Evolutionary conservation across 1,284 basidiomycete species (phyloP).

Genomic region (Cutaneotrichosporon dermatis): DNA sequence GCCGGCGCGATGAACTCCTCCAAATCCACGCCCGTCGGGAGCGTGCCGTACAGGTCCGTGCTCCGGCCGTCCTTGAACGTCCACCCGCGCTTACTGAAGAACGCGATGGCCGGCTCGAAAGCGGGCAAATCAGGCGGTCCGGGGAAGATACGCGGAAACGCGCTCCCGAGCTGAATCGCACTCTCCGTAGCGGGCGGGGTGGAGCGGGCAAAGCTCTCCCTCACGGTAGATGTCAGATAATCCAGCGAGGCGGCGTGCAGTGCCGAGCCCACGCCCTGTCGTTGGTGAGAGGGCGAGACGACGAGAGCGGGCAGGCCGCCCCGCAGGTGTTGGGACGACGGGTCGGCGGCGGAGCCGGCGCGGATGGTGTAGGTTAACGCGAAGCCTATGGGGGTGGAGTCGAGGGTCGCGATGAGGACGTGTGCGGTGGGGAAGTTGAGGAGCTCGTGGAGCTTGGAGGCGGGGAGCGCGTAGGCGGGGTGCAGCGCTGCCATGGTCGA

Average conservation of each 20-base stretch:
- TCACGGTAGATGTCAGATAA: slow-evolving; percentile 10
- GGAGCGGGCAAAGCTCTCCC: slow-evolving; percentile 6
- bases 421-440: slow-evolving; percentile 9
- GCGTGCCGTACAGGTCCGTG: slow-evolving; percentile 13
- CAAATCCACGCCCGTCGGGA: slow-evolving; percentile 7
- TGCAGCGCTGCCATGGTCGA: neutral
- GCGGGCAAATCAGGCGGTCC: slow-evolving; percentile 19
- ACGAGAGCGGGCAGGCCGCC: slow-evolving; percentile 18
- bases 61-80: neutral
- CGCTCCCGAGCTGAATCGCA: slow-evolving; percentile 22
- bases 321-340: slow-evolving; percentile 15
- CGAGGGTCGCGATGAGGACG: slow-evolving; percentile 10
- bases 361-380: slow-evolving; percentile 21
- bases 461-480: slow-evolving; percentile 14
- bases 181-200: slow-evolving; percentile 5
- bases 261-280: slow-evolving; percentile 17
- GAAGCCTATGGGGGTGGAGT: slow-evolving; percentile 10
- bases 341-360: slow-evolving; percentile 1
- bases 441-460: slow-evolving; percentile 12
- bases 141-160: slow-evolving; percentile 29
- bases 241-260: slow-evolving; percentile 17
- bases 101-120: slow-evolving; percentile 10
- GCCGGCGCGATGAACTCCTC: slow-evolving; percentile 11
- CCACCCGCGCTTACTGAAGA: slow-evolving; percentile 21
- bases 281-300: slow-evolving; percentile 13